These are phyloP conservation scores for Pythium biforme DNA, from an alignment of 352 stramenopile species.

Conservation along the genomic window DNA sequence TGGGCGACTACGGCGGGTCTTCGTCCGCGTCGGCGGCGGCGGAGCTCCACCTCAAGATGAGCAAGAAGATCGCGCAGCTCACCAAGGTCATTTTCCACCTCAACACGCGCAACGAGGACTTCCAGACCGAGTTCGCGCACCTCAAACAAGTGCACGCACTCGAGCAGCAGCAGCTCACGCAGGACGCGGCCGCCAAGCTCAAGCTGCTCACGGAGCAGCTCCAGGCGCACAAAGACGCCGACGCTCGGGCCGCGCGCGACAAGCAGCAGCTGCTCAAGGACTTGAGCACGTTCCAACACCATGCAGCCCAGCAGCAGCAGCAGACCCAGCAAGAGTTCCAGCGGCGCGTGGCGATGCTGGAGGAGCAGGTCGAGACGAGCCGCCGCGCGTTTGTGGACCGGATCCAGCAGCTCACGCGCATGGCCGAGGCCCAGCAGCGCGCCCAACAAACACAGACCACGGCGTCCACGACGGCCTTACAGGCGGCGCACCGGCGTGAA, in stretches of 20 bases:
- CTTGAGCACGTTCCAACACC: no score
- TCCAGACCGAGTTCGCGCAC: slow-evolving; percentile 63
- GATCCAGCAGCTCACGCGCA: slow-evolving; percentile 38
- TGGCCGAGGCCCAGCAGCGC: slow-evolving; percentile 32
- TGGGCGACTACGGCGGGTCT: slow-evolving; percentile 28
- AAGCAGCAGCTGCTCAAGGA: slow-evolving; percentile 42
- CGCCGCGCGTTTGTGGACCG: slow-evolving; percentile 43
- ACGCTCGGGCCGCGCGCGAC: slow-evolving; percentile 37
- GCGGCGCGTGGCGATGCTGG: slow-evolving; percentile 39
- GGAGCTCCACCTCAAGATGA: slow-evolving; percentile 92
- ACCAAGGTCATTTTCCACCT: slow-evolving; percentile 94
- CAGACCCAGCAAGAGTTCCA: slow-evolving; percentile 38
- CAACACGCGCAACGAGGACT: slow-evolving; percentile 93
- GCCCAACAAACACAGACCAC: slow-evolving; percentile 22
- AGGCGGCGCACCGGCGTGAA: slow-evolving; percentile 19
- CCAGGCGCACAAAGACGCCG: slow-evolving; percentile 31
- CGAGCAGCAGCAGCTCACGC: slow-evolving; percentile 50
- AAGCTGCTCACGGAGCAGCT: slow-evolving; percentile 41
- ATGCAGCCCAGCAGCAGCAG: no score
- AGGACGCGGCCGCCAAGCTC: slow-evolving; percentile 58
- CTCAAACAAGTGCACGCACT: slow-evolving; percentile 33
- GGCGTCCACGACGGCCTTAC: slow-evolving; percentile 15
- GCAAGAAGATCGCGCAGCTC: slow-evolving; percentile 93
- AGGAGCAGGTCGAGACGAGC: slow-evolving; percentile 37
- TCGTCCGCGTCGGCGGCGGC: slow-evolving; percentile 20